Percentiles rank a stretch among this genome's conserved stretches.
Conservation (phyloP, 495 filamentous ascomycete species). For the Parachaetomium inaequale region DNA sequence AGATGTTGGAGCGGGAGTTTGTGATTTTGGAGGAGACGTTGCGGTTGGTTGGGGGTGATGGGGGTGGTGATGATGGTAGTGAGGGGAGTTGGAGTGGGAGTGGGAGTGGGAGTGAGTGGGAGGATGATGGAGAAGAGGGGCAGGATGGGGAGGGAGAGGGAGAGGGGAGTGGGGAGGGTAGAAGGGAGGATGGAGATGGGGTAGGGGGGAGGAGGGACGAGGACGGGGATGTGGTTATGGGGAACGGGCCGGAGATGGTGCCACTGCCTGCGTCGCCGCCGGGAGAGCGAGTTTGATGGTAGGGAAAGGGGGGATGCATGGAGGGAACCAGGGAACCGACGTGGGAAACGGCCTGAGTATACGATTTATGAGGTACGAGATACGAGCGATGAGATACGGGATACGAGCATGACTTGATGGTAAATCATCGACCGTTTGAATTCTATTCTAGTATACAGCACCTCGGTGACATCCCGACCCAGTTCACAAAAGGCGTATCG, state of each 20-base stretch:
- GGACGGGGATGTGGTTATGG: slow-evolving; percentile 24
- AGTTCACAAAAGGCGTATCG: background rate
- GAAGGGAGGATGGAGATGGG: background rate
- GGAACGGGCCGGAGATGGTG: slow-evolving; percentile 2
- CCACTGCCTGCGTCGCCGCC: slow-evolving; percentile 13
- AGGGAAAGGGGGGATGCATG: slow-evolving; percentile 1
- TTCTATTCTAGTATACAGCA: background rate
- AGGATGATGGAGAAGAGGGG: slow-evolving; percentile 6
- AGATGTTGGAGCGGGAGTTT: slow-evolving; percentile 90
- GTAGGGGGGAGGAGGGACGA: background rate
- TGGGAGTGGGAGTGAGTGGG: slow-evolving; percentile 19
- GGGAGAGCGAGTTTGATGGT: slow-evolving; percentile 9
- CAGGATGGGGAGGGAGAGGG: background rate
- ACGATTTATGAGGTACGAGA: background rate
- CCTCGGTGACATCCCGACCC: background rate
- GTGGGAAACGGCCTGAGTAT: too few species aligned
- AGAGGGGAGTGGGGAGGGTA: slow-evolving; percentile 18
- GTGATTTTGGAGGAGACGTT: slow-evolving; percentile 84
- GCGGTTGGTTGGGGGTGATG: slow-evolving; percentile 54
- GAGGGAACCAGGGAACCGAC: background rate
- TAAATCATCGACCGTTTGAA: background rate
- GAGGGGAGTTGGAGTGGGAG: slow-evolving; percentile 34
- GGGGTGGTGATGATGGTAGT: slow-evolving; percentile 21
- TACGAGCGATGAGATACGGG: background rate
- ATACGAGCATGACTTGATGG: background rate